A percentile compares a stretch with the other conserved stretches of the same genome.
Conservation (phyloP, 1,284 basidiomycete species). For the Trametes sp. region DNA sequence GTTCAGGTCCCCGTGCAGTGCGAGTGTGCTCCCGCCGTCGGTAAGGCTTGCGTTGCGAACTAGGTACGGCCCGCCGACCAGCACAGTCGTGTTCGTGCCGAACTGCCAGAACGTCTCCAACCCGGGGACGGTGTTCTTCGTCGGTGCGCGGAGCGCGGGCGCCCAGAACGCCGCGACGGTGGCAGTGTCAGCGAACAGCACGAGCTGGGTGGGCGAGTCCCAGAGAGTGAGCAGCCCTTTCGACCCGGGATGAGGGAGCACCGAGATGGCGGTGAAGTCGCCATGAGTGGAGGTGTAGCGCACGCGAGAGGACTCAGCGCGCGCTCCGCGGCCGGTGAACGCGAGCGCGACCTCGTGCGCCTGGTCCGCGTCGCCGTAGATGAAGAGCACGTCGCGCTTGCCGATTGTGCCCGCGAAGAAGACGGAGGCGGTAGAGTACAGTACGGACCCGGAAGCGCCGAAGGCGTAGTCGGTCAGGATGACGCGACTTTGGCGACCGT, state of each 20-base stretch:
- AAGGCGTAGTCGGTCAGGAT: conserved; percentile 74
- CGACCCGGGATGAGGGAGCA: conserved; percentile 45
- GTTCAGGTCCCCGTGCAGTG: conserved; percentile 57
- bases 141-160: conserved; percentile 49
- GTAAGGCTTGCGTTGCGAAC: conserved; percentile 58
- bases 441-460: conserved; percentile 56
- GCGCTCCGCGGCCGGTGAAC: conserved; percentile 53
- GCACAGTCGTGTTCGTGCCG: conserved; percentile 57
- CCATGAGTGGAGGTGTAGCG: conserved; percentile 37
- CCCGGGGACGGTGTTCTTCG: conserved; percentile 28
- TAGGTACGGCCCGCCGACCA: conserved; percentile 63
- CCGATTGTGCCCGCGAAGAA: conserved; percentile 74
- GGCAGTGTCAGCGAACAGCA: conserved; percentile 68
- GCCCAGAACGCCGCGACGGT: conserved; percentile 68
- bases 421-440: conserved; percentile 74
- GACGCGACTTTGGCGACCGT: conserved; percentile 74
- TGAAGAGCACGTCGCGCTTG: conserved; percentile 69
- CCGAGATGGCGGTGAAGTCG: conserved; percentile 49
- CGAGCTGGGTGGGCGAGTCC: conserved; percentile 70
- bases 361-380: conserved; percentile 67
- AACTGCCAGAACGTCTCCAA: conserved; percentile 57
- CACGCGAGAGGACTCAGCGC: conserved; percentile 42
- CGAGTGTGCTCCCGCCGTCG: conserved; percentile 44
- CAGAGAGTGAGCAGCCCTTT: conserved; percentile 66
- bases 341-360: conserved; percentile 64